Evolutionary conservation across 225 moss, liverwort and hornwort genomes (phyloP).

Genomic region (Ulota crispa): DNA sequence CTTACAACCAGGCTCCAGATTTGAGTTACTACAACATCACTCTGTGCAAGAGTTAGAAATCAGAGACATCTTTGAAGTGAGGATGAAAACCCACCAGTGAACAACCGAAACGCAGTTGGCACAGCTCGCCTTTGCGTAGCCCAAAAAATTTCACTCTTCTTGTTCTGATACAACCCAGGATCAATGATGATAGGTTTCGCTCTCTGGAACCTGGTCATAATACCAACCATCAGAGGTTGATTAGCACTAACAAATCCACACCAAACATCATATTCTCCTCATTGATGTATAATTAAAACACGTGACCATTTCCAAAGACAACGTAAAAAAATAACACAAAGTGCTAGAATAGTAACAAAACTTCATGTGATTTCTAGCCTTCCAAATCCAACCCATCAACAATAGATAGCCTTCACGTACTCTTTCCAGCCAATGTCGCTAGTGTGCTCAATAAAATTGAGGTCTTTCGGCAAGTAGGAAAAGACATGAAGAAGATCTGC

Average conservation of each 20-base stretch:
- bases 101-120: slow-evolving; percentile 81
- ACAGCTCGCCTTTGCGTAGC: slow-evolving; percentile 79
- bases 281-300: neutral
- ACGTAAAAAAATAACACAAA: neutral
- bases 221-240: neutral
- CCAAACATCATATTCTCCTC: neutral
- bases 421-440: slow-evolving; percentile 99
- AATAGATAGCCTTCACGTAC: slow-evolving; percentile 40
- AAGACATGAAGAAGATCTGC: slow-evolving; percentile 96
- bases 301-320: neutral
- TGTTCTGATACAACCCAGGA: slow-evolving; percentile 82
- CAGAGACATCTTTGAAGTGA: neutral
- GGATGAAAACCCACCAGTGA: slow-evolving; percentile 60
- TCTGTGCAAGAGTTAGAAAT: neutral
- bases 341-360: neutral
- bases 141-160: slow-evolving; percentile 90
- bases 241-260: neutral
- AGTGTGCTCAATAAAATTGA: slow-evolving; percentile 94
- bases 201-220: slow-evolving; percentile 70
- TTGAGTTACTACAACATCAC: neutral
- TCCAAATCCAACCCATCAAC: neutral
- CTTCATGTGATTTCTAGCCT: neutral
- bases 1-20: neutral
- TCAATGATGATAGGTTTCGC: slow-evolving; percentile 93
- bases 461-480: slow-evolving; percentile 80